A percentile compares a stretch with the other conserved stretches of the same genome.
phyloP scores from a whole-genome alignment of 495 filamentous ascomycete genomes.

The Aspergillus haitiensis region DNA sequence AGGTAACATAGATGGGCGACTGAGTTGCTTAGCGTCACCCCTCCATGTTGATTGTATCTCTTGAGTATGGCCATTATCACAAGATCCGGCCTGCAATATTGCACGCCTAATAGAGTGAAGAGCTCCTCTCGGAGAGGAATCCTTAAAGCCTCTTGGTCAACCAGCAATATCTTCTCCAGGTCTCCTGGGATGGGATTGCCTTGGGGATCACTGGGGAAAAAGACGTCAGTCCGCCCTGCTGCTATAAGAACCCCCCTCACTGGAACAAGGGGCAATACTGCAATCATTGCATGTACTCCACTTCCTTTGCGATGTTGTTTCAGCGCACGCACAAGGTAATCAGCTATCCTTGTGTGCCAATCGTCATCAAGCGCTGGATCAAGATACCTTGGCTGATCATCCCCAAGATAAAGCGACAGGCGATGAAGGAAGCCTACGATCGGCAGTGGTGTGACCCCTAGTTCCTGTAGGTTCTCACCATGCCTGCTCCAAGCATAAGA shows the following conservation, averaged over 20 bases:
- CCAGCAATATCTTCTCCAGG: background rate
- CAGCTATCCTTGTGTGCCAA: conserved; percentile 4
- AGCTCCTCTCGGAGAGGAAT: background rate
- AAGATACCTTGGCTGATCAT: background rate
- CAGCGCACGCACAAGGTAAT: background rate
- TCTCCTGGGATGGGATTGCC: background rate
- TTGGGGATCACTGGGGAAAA: background rate
- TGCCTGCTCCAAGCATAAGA: background rate
- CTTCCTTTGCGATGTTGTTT: background rate
- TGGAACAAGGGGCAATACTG: background rate
- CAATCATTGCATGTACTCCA: background rate
- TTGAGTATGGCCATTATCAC: conserved; percentile 1
- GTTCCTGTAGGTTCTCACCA: background rate
- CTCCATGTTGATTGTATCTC: background rate
- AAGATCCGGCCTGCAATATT: background rate
- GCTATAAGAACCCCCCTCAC: background rate
- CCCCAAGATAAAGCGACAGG: background rate
- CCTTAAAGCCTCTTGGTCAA: background rate
- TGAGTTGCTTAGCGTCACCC: conserved; percentile 1
- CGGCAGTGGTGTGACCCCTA: background rate
- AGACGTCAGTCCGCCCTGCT: background rate
- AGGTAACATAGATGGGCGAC: conserved; percentile 1
- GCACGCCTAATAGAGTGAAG: background rate
- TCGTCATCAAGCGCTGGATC: conserved; percentile 4
- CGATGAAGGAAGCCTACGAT: background rate